Percentiles rank a stretch among this genome's conserved stretches.
Evolutionary conservation across 768 basidiomycete species (phyloP).

Genomic region (Boletales sp.): DNA sequence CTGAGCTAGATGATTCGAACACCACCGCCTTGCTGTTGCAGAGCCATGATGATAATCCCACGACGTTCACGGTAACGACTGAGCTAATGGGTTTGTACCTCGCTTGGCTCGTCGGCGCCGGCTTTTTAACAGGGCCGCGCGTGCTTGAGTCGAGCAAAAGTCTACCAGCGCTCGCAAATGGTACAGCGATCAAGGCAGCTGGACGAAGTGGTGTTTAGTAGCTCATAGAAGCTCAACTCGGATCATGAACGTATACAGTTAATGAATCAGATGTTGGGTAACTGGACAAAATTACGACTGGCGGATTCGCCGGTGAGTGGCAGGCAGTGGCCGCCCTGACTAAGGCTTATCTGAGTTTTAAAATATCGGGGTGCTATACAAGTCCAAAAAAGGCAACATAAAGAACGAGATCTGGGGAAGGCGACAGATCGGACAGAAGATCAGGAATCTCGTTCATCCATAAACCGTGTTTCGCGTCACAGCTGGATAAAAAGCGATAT

Average conservation of each 20-base stretch:
- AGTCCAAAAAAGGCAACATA: too few relatives aligned
- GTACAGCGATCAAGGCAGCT: slow-evolving; percentile 52
- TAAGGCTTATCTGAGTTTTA: too few relatives aligned
- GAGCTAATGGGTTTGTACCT: slow-evolving; percentile 82
- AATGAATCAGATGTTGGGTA: background rate
- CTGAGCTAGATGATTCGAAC: slow-evolving; percentile 85
- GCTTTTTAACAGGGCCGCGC: slow-evolving; percentile 66
- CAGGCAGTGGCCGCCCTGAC: too few relatives aligned
- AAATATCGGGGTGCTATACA: too few relatives aligned
- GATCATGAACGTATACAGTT: background rate
- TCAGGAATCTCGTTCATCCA: too few relatives aligned
- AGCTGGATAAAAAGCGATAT: too few relatives aligned
- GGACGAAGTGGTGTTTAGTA: slow-evolving; percentile 59
- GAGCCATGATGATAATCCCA: slow-evolving; percentile 31
- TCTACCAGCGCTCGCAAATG: slow-evolving; percentile 45
- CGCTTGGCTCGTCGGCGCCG: slow-evolving; percentile 86
- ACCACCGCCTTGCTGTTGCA: slow-evolving; percentile 57
- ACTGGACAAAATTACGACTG: too few relatives aligned
- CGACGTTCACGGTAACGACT: slow-evolving; percentile 64
- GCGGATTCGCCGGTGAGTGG: too few relatives aligned
- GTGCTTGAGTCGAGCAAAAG: slow-evolving; percentile 34
- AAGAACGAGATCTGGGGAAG: too few relatives aligned
- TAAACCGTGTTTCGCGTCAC: too few relatives aligned
- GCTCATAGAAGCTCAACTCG: background rate
- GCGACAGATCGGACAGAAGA: too few relatives aligned